These are phyloP conservation scores for Kazachstania sp. DNA, from an alignment of 1,139 yeast genomes.

Conservation along the genomic window DNA sequence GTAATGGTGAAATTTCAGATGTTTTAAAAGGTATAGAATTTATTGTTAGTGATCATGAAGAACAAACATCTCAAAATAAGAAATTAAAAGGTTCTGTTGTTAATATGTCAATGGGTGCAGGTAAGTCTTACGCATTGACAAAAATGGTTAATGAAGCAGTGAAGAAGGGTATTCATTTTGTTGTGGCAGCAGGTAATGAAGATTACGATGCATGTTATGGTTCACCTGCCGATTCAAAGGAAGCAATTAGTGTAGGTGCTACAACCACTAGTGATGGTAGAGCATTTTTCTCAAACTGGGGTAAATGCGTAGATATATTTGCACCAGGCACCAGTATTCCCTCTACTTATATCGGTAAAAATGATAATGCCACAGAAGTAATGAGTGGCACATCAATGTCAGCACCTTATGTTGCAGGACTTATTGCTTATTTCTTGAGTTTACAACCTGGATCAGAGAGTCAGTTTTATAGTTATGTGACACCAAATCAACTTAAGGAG, in stretches of 20 bases:
- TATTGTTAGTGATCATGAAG: conserved; percentile 61
- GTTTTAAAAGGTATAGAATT: conserved; percentile 74
- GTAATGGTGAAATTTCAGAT: conserved; percentile 74
- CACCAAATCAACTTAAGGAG: conserved; percentile 85
- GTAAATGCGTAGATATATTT: conserved; percentile 75
- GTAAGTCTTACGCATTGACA: conserved; percentile 71
- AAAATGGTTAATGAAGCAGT: conserved; percentile 79
- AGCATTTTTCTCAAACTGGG: conserved; percentile 77
- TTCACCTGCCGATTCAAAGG: conserved; percentile 72
- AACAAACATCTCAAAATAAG: conserved; percentile 41
- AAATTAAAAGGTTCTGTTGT: conserved; percentile 81
- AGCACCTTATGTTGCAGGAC: conserved; percentile 92
- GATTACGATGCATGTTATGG: conserved; percentile 76
- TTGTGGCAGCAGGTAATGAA: conserved; percentile 87
- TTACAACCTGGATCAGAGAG: conserved; percentile 82
- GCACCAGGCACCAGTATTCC: conserved; percentile 78
- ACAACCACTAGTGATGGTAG: conserved; percentile 65
- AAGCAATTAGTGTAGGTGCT: conserved; percentile 78
- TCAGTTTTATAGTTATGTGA: conserved; percentile 53
- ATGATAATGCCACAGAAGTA: conserved; percentile 73
- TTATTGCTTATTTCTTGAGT: conserved; percentile 79
- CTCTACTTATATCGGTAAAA: conserved; percentile 73
- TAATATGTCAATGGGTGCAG: conserved; percentile 87
- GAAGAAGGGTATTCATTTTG: conserved; percentile 69
- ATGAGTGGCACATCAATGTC: conserved; percentile 99